phyloP scores from a whole-genome alignment of 2,329 filamentous ascomycete species.

The Paramyrothecium sp. region DNA sequence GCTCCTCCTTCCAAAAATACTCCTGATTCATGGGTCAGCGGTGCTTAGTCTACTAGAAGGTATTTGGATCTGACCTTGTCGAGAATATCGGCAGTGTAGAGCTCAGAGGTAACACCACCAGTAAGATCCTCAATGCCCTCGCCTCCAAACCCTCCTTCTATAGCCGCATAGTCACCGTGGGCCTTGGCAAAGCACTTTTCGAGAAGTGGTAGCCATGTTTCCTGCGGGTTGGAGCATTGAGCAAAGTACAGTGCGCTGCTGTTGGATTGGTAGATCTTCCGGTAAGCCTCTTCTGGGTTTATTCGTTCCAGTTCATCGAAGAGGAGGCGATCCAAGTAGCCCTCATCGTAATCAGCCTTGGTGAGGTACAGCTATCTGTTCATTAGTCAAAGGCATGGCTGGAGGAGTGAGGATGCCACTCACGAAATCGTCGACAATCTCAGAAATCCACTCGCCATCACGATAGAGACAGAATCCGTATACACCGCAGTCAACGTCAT shows the following conservation, averaged over 20 bases:
- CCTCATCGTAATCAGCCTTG: constrained; percentile 61
- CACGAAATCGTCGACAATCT: constrained; percentile 56
- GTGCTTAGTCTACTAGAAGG: not conserved
- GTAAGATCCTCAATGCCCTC: constrained; percentile 61
- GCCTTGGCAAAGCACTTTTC: constrained; percentile 82
- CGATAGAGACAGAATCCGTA: constrained; percentile 85
- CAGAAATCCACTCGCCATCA: constrained; percentile 70
- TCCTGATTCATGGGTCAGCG: constrained; percentile 17
- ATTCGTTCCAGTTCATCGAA: constrained; percentile 45
- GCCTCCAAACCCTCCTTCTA: constrained; percentile 68
- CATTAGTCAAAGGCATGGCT: constrained; percentile 1
- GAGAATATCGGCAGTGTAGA: constrained; percentile 66
- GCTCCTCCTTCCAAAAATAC: constrained; percentile 73
- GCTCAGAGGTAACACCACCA: constrained; percentile 65
- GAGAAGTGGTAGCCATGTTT: constrained; percentile 77
- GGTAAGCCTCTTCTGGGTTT: constrained; percentile 59
- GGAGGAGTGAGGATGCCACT: not conserved
- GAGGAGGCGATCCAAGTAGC: constrained; percentile 43
- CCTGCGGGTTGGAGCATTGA: constrained; percentile 70
- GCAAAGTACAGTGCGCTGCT: constrained; percentile 75
- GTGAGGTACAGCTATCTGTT: constrained; percentile 45
- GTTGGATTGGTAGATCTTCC: constrained; percentile 69
- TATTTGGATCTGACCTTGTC: constrained; percentile 57
- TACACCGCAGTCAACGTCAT: constrained; percentile 71
- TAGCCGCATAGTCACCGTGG: constrained; percentile 74